phyloP scores from a whole-genome alignment of 805 yeast genomes.

The Barnettozyma pratensis region DNA sequence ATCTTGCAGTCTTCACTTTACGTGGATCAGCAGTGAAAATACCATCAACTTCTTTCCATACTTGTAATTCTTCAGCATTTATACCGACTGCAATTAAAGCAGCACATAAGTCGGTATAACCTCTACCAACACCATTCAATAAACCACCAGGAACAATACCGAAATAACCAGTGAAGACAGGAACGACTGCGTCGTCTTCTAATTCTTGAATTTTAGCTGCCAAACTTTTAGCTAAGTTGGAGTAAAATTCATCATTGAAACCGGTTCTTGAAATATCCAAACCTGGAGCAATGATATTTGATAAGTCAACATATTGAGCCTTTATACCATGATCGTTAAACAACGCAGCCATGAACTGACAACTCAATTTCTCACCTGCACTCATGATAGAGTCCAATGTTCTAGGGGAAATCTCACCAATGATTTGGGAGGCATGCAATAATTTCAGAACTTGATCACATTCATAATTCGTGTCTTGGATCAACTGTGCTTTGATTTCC shows the following conservation, averaged over 20 bases:
- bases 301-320: conserved; percentile 75
- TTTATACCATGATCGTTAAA: conserved; percentile 78
- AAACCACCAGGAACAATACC: conserved; percentile 96
- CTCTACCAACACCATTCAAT: conserved; percentile 90
- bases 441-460: conserved; percentile 63
- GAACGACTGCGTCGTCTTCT: conserved; percentile 46
- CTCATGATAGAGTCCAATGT: conserved; percentile 89
- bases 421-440: conserved; percentile 80
- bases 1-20: conserved; percentile 84
- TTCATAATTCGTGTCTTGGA: conserved; percentile 57
- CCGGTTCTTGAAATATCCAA: conserved; percentile 47
- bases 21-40: conserved; percentile 98
- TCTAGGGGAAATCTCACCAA: conserved; percentile 87
- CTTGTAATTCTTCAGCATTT: conserved; percentile 89
- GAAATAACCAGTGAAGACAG: conserved; percentile 94
- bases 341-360: conserved; percentile 81
- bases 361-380: conserved; percentile 88
- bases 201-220: conserved; percentile 43
- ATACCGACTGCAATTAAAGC: conserved; percentile 93
- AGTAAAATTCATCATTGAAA: conserved; percentile 64
- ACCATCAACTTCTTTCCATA: conserved; percentile 99
- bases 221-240: conserved; percentile 46
- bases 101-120: conserved; percentile 96
- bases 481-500: conserved; percentile 46
- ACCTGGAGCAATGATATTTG: conserved; percentile 63